Base-by-base conservation (phyloP, 208 protist species). In the Trypanosoma avium region DNA sequence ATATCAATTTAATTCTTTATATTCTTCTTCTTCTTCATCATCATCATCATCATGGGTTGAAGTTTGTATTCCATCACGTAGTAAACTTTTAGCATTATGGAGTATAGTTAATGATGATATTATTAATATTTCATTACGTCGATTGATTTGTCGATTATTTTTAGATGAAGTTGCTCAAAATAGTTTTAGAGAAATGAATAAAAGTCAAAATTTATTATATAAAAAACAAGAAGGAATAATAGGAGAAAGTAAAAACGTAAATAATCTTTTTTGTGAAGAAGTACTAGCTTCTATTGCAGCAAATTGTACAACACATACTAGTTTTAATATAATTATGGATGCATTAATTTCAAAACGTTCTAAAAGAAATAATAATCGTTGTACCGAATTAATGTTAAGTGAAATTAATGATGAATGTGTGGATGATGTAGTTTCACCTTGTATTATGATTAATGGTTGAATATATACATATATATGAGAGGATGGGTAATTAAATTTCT, bases 1-100 rank as follows among this genome's bases (percentile, higher is more conserved):
- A 30, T 58, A 60, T 36, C 42, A 61, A 36, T 5, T 21, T 36
- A 10, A 21, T 13, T 13, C 38, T 5, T 15, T 53, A 13, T 4
- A 24, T 26, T 48, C 57, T 42, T 13, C 64, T 54, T 4, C 22
- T 40, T n/a, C n/a, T 13, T 13, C 38, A 4, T 15, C 47, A 13
- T 4, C 24, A 21, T 48, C 57, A 36, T 13, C 64, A 54, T 4
- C 22, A 38, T 53, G 52, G 17, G 62, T 82, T 6, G 47, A 67
- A 19, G 50, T 82, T 2, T 9, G 26, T 22, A 48, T 62, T 8
- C 77, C 79, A 12, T 77, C 74, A 1, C 84, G 84, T 13, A 87
- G 77, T 60, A 79, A 79, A 67, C 58, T 85, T 32, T 68, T 90
- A 3, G 84, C 80, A 13, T 55, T 90, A 38, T 90, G 84, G 84